Evolutionary conservation across 306 rosid species (phyloP).

Genomic region (Vigna hirtella): DNA sequence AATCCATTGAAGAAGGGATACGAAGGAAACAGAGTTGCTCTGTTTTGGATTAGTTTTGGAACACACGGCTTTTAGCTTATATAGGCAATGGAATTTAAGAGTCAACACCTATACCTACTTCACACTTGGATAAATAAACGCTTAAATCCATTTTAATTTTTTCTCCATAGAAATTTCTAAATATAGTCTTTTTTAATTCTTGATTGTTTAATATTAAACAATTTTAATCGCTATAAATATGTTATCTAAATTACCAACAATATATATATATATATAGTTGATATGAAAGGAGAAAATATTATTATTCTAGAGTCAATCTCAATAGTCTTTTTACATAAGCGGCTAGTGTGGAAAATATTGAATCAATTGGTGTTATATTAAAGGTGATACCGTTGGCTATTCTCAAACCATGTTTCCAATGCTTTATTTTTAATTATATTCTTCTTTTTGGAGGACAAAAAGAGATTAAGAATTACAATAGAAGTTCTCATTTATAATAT

Average conservation of each 20-base stretch:
- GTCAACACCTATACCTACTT: not conserved
- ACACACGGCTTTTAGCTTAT: not conserved
- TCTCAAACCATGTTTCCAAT: not conserved
- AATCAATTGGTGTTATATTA: not conserved
- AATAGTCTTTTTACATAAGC: too few species aligned
- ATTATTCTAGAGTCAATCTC: too few species aligned
- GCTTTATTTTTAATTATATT: not conserved
- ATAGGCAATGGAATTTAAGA: not conserved
- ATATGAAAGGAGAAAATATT: too few species aligned
- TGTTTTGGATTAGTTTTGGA: not conserved
- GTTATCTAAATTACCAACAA: too few species aligned
- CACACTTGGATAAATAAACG: not conserved
- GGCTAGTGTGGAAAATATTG: not conserved
- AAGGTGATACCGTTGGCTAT: not conserved
- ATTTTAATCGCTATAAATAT: too few species aligned
- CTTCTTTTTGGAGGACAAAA: not conserved
- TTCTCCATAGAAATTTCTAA: too few species aligned
- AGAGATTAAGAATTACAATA: not conserved
- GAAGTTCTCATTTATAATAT: not conserved
- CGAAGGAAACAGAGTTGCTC: constrained; percentile 20
- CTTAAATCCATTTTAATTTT: too few species aligned
- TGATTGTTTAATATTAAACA: too few species aligned
- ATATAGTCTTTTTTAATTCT: too few species aligned
- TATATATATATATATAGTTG: too few species aligned
- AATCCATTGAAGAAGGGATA: constrained; percentile 38